Base-by-base conservation (phyloP, 2,329 filamentous ascomycete species). In the Fusarium compactum region DNA sequence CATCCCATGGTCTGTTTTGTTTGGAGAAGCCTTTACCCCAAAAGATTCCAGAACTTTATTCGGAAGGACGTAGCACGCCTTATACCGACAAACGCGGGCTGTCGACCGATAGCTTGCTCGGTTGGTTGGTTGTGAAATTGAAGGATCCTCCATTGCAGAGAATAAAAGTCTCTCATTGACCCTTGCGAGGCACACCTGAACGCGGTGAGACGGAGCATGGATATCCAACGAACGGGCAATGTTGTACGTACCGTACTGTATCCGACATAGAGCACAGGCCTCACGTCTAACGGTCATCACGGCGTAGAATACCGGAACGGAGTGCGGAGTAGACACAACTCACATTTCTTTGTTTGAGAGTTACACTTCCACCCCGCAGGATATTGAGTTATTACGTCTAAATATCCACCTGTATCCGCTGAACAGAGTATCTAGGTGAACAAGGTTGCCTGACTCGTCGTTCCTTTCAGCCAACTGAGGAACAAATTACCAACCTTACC, bases 351-450 rank as follows among this genome's bases (percentile, higher is more conserved):
- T 53, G 24, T 46, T 54, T 52, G 15, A 56, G 60, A 58, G 51
- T 24, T 45, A 51, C 53, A 20, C 27, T 61, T 48, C n/a, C 18
- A 44, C 58, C 51, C 65, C 46, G 43, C 65, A 51, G n/a, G 40
- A 41, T 22, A 55, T 62, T 45, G 30, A 60, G 27, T 72, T 60
- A 68, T 73, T 73, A 72, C 70, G 67, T 72, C 65, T 65, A n/a
- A 24, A 68, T 52, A 62, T 58, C 67, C 70, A 72, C 70, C 38
- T 58, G 20, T 62, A 24, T 52, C 67, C 63, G 29, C 63, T 60
- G 41, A 63, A 61, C 65, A 71, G 38, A 65, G 64, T 60, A 6
- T 9, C 32, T 38, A 68, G 47, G 57, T 27, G 34, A 54, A 44
- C 20, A 58, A 52, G 32, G 38, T 54, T 48, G 38, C 54, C 48